Percentiles rank a stretch among this genome's conserved stretches.
These are phyloP conservation scores for Termitomyces sp. DNA, from an alignment of 768 basidiomycete genomes.

Conservation along the genomic window DNA sequence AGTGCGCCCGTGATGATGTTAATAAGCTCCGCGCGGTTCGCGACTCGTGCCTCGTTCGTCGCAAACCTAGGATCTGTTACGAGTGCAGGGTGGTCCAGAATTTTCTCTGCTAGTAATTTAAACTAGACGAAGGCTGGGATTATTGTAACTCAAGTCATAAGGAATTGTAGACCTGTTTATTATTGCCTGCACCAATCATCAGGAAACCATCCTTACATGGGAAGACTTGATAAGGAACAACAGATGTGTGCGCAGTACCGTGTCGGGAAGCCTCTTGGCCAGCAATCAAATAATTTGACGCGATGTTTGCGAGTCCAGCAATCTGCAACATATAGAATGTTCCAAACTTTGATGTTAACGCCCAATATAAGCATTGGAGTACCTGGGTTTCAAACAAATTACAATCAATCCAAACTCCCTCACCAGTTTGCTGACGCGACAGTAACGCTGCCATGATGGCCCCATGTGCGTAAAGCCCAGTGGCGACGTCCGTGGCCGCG, in stretches of 20 bases:
- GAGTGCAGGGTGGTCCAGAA: conserved; percentile 59
- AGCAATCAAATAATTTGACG: conserved; percentile 87
- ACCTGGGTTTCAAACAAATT: conserved; percentile 92
- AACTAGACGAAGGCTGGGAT: conserved; percentile 42
- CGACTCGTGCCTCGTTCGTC: conserved; percentile 72
- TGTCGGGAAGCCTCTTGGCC: conserved; percentile 77
- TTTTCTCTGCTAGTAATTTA: conserved; percentile 52
- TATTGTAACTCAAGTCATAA: neutral
- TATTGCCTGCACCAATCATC: conserved; percentile 93
- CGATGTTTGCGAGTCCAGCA: conserved; percentile 88
- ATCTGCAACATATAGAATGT: conserved; percentile 40
- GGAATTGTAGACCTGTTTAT: conserved; percentile 56
- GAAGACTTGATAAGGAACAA: conserved; percentile 92
- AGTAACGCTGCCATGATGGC: conserved; percentile 89
- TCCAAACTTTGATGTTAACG: neutral
- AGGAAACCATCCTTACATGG: conserved; percentile 82
- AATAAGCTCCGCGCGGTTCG: conserved; percentile 66
- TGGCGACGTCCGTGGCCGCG: conserved; percentile 86
- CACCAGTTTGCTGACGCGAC: conserved; percentile 76
- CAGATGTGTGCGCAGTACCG: conserved; percentile 92
- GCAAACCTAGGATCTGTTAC: conserved; percentile 56
- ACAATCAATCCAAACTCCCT: conserved; percentile 88
- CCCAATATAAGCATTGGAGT: conserved; percentile 6
- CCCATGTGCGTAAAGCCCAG: conserved; percentile 85
- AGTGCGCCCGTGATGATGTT: conserved; percentile 60